Percentiles rank a stretch among this genome's conserved stretches.
These are phyloP conservation scores for Phlyctochytrium bullatum DNA, from an alignment of 192 early-diverging fungal species.

Conservation along the genomic window DNA sequence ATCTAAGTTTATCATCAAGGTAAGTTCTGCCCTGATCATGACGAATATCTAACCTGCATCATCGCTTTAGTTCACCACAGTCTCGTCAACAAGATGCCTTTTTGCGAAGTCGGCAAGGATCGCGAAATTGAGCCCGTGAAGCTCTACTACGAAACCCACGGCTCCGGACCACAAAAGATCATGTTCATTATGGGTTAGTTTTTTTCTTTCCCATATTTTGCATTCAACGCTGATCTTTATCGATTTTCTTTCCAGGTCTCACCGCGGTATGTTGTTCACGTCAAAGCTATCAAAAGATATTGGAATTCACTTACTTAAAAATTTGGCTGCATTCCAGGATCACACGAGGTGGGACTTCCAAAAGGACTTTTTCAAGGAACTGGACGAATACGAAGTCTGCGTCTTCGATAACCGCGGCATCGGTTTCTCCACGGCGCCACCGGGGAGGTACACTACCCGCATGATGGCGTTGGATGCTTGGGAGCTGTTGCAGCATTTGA, in stretches of 20 bases:
- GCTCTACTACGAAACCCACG: constrained; percentile 12
- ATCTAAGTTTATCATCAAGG: too few species aligned
- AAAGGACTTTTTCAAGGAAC: constrained; percentile 16
- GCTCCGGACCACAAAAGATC: constrained; percentile 12
- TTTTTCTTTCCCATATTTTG: too few species aligned
- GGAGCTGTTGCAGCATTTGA: constrained; percentile 65
- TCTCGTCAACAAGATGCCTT: neutral
- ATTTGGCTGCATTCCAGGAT: too few species aligned
- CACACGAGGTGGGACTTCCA: constrained; percentile 16
- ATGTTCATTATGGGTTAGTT: constrained; percentile 15
- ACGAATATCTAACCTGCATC: too few species aligned
- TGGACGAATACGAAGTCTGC: constrained; percentile 22
- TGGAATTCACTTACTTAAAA: too few species aligned
- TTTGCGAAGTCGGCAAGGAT: constrained; percentile 5
- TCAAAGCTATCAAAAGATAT: too few species aligned
- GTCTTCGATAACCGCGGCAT: constrained; percentile 26
- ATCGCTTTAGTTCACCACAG: too few species aligned
- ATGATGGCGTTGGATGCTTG: constrained; percentile 65
- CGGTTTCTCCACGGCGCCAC: constrained; percentile 17
- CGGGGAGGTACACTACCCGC: constrained; percentile 14
- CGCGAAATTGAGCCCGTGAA: neutral
- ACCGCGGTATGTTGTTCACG: neutral
- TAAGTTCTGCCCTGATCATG: too few species aligned
- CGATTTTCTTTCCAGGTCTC: constrained; percentile 2
- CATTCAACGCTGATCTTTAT: too few species aligned